phyloP scores from a whole-genome alignment of 768 basidiomycete species.

The Calocera viscosa region DNA sequence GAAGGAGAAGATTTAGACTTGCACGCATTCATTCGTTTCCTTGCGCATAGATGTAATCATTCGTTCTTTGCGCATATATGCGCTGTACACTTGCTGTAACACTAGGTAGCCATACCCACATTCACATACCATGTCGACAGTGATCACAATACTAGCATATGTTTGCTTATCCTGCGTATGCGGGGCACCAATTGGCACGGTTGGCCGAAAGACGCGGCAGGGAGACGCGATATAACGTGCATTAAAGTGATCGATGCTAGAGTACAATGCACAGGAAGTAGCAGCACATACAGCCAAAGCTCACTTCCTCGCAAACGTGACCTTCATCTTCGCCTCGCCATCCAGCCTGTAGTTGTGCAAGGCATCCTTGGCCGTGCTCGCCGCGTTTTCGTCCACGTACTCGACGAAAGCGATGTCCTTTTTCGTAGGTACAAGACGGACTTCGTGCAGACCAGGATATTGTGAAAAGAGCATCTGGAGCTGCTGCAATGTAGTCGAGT shows the following conservation, averaged over 20 bases:
- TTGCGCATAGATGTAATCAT: neutral
- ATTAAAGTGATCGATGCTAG: neutral
- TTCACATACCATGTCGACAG: neutral
- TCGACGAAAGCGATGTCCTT: conserved; percentile 98
- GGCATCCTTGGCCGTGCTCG: conserved; percentile 85
- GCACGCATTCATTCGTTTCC: neutral
- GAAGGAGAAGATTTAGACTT: neutral
- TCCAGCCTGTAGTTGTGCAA: conserved; percentile 96
- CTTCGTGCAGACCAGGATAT: conserved; percentile 89
- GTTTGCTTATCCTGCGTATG: neutral
- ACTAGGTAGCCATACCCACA: neutral
- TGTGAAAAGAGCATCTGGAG: conserved; percentile 84
- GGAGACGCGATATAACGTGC: neutral
- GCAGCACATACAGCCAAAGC: neutral
- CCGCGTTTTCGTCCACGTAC: conserved; percentile 82
- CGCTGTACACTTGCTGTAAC: neutral
- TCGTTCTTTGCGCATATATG: neutral
- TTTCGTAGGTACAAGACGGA: conserved; percentile 95
- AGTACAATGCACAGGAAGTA: neutral
- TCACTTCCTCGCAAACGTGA: conserved; percentile 27
- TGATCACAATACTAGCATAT: neutral
- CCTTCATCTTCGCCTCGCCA: conserved; percentile 98
- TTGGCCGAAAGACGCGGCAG: neutral
- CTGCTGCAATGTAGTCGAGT: conserved; percentile 83
- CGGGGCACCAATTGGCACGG: no score